Conservation (phyloP, 345 rosid species). For the Kernera saxatilis region DNA sequence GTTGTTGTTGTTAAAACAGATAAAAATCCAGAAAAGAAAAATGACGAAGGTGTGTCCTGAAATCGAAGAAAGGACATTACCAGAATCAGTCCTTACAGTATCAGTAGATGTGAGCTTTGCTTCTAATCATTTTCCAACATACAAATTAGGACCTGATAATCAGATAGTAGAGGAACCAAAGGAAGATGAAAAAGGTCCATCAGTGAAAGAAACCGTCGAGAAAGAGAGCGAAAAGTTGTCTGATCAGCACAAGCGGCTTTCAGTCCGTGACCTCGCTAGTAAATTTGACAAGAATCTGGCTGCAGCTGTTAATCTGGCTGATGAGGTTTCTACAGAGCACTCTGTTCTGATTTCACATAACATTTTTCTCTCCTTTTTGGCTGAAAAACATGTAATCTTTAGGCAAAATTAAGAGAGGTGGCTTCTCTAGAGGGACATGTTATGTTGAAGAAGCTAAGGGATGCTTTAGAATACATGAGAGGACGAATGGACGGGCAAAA, state of each 20-base stretch:
- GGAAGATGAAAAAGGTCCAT: constrained; percentile 67
- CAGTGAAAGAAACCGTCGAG: constrained; percentile 78
- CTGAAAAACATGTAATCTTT: not conserved
- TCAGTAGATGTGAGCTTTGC: constrained; percentile 91
- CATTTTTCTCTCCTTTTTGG: not conserved
- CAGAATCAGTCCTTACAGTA: constrained; percentile 45
- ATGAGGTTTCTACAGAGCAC: constrained; percentile 52
- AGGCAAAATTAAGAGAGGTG: constrained; percentile 86
- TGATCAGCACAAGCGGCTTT: constrained; percentile 91
- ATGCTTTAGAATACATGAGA: constrained; percentile 92
- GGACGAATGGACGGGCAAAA: constrained; percentile 75
- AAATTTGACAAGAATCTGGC: constrained; percentile 92
- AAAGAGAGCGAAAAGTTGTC: constrained; percentile 60
- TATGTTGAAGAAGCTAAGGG: constrained; percentile 96
- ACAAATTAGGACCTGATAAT: constrained; percentile 82
- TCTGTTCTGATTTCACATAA: not conserved
- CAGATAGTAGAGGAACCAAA: constrained; percentile 88
- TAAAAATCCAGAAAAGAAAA: not conserved
- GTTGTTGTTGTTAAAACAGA: not conserved
- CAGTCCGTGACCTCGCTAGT: constrained; percentile 95
- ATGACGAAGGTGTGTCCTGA: constrained; percentile 39
- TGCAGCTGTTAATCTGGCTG: constrained; percentile 74
- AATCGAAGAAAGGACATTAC: constrained; percentile 15
- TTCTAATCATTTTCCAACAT: constrained; percentile 67
- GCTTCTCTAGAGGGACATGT: constrained; percentile 99